Evolutionary conservation across 345 rosid genomes (phyloP), one percentile per base, ranked within the genome.

Genomic region (Salix brachista): DNA sequence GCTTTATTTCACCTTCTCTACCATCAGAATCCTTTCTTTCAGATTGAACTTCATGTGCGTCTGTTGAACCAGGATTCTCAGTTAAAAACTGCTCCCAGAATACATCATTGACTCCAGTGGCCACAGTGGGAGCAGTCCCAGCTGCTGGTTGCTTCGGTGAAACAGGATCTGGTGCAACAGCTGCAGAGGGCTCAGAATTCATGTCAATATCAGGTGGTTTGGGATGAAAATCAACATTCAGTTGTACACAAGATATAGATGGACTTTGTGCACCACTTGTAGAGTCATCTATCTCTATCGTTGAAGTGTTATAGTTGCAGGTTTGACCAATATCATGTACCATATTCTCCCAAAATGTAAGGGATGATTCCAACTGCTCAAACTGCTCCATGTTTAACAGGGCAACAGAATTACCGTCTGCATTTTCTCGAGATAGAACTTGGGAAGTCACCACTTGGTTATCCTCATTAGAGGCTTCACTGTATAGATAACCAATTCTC

Each of bases 31-130:
- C 97, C 84, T 86, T 89, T 71, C 94, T 88, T 80, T 90, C 92
- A 25, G 94, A 90, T 79, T 92, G 88, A 81, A 85, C 93, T 87
- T 89, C 97, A 64, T 89, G 92, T 18, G 84, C 72, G 0, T 94
- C 94, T 0, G 86, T 83, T 41, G 96, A 86, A 71, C 94, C 97
- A 0, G 99, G 99, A 77, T 96, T 94, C 83, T 96, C 98, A 9
- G 97, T 96, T 86, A 96, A 88, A 86, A 92, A 94, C 79, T 96
- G 98, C 70, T 92, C 94, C 98, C 98, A 96, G 81, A 96, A 96
- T 26, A 88, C 85, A 83, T 96, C 99, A 69, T 96, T 96, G 68
- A 79, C 92, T 21, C 99, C 97, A 70, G 92, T 75, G 32, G 87
- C 82, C 18, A 75, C 84, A 78, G 83, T 65, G 74, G 86, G 80